Base-by-base conservation (phyloP, 2,329 filamentous ascomycete species). In the Thermoascus crustaceus region DNA sequence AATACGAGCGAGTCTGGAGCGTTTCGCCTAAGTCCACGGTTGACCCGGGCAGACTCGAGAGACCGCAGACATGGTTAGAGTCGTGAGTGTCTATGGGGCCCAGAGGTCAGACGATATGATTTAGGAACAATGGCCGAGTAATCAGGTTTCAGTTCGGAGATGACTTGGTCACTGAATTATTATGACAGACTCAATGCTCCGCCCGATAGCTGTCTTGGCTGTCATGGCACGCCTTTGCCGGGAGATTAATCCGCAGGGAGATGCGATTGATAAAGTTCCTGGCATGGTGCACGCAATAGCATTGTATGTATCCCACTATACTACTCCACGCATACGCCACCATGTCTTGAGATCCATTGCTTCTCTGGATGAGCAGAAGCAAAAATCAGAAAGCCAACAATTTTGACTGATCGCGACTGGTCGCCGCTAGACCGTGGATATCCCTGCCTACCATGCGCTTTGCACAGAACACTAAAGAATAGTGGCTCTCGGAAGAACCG, bases 381-480 rank as follows among this genome's bases (percentile, higher is more conserved):
- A 34, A 13, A 32, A 16, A 10, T 14, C 21, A 17, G 19, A 17
- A 17, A 11, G 18, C n/a, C 7, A 26, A 17, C 18, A 17, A 9
- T 16, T 29, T 29, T 16, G 26, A 29, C n/a, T 29, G 26, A 29
- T 29, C 26, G 16, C 26, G 13, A 23, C 31, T 22, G 11, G 14
- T 11, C 10, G 22, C 16, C 21, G 21, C 19, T 14, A 21, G 14
- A n/a, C 19, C 8, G 13, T n/a, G 13, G 19, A 1, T 4, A 34
- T 34, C 31, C 31, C 21, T 34, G 31, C 31, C 19, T 11, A 34
- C 31, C 31, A 34, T 34, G 31, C 31, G 31, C 21, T 34, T 16
- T 11, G 8, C 21, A 21, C 31, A 34, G 31, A 34, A 14, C 30
- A 19, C 30, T 32, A 32, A 32, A 5, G 14, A 22, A 17, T 10